Conservation (phyloP, 805 yeast species). For the Lachancea kluyveri region DNA sequence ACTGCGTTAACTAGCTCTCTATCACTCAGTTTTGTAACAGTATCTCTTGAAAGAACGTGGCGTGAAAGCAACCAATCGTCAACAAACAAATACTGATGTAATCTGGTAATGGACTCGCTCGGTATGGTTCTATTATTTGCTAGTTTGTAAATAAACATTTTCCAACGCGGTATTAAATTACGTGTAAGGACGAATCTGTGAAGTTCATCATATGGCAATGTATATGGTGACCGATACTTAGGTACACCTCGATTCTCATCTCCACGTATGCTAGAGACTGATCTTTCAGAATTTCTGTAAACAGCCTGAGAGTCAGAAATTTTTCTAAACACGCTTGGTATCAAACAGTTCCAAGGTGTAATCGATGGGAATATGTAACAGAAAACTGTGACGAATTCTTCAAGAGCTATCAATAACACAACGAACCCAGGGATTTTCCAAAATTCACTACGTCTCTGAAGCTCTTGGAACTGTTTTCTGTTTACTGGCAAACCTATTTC, state of each 20-base stretch:
- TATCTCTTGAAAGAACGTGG: constrained; percentile 9
- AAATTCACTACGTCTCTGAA: constrained; percentile 40
- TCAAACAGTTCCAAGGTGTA: constrained; percentile 52
- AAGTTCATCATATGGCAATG: constrained; percentile 36
- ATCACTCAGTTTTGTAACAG: constrained; percentile 30
- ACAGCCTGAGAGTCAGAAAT: constrained; percentile 15
- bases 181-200: constrained; percentile 32
- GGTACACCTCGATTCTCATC: too few species aligned
- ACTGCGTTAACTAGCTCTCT: constrained; percentile 50
- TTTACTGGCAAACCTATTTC: constrained; percentile 33
- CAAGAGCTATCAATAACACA: constrained; percentile 40
- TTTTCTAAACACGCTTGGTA: constrained; percentile 36
- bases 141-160: constrained; percentile 35
- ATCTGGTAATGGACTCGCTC: constrained; percentile 39
- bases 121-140: constrained; percentile 32
- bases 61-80: constrained; percentile 27
- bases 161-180: constrained; percentile 35
- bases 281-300: constrained; percentile 8
- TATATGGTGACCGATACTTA: constrained; percentile 41
- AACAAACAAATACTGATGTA: constrained; percentile 44
- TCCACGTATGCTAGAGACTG: constrained; percentile 13
- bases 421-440: constrained; percentile 49
- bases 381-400: constrained; percentile 48
- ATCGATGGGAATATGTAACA: constrained; percentile 49
- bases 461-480: constrained; percentile 40